Evolutionary conservation across 305 asterid species (phyloP), one percentile per base, ranked within the genome.

Genomic region (Plantago rigida): DNA sequence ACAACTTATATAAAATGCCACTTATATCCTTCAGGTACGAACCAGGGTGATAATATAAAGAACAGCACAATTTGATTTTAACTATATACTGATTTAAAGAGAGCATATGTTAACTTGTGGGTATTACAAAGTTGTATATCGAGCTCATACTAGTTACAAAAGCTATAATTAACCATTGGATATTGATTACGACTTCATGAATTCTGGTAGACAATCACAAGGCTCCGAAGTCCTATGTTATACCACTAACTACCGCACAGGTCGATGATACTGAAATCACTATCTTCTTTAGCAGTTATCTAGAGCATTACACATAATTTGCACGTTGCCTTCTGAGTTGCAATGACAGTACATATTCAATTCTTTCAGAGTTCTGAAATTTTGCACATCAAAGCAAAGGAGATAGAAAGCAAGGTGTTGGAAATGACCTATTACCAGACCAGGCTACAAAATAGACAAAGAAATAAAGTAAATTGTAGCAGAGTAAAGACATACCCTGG

Each of bases 401-500:
- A 49, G 42, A 47, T 39, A 19, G 31, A 39, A 51, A 41, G 22
- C 60, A 46, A 54, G 15, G 9, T 58, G 26, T 12, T 28, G 41
- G 44, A 60, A 71, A 50, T 46, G 24, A 44, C 45, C 49, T 48
- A 47, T 39, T 39, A 65, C 50, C 48, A 59, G 45, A 41, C 64
- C 60, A 55, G 45, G 47, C 13, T 39, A 49, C 45, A 54, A 64
- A 24, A 15, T 22, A 45, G 48, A 60, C 46, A n/a, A 45, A 56
- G 42, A 45, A 9, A 63, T 59, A 31, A 5, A 0, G 44, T 39
- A 22, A 22, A 22, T 22, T 1, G 26, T 39, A 41, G 46, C 46
- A 41, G 12, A 44, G 49, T 36, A 10, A 55, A 47, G 9, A 28
- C 59, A 28, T 81, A 89, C 99, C 99, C 69, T 89, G 97, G 78